Base-by-base conservation (phyloP, 495 filamentous ascomycete genomes). In the Trichoderma erinaceum region DNA sequence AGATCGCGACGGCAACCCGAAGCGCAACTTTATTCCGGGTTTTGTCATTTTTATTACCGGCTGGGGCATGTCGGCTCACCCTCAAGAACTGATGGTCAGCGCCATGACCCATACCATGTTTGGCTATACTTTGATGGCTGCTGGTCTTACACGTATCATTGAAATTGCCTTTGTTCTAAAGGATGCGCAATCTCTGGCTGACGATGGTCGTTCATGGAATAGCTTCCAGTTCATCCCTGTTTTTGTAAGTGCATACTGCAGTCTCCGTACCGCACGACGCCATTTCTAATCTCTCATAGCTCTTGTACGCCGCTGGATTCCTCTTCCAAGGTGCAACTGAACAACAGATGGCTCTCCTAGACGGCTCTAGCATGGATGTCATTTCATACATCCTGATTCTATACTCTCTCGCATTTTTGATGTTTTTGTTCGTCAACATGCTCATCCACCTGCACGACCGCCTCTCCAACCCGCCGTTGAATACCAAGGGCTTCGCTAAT, bases 311-410 rank as follows among this genome's bases (percentile, higher is more conserved):
- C 50, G 92, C 95, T 4, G 95, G 95, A 38, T 96, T 99, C 78
- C 84, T 97, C 66, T 98, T 99, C 82, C 96, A 97, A 92, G 89
- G 91, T 65, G 95, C 96, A 29, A 97, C 91, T 3, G 95, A 99
- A 76, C 94, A 98, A 75, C 94, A 99, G 75, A 94, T 98, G 90
- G 73, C 82, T 44, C 78, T 97, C 1, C 79, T 98, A 15, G 79
- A 84, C 61, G 80, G 84, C 61, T 88, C 88, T 4, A 84, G 88
- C 66, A 88, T 98, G 74, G 91, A 90, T 46, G 90, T 96, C 75
- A 92, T 98, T 58, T 89, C 93, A 13, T 98, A 98, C 75, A 82
- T 97, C 58, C 83, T 99, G 64, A 90, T 97, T 66, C 79, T 97
- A 6, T 99, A 89, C 82, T 95, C 90, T 75, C 81, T 97, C 61